Base-by-base conservation (phyloP, 78 protist genomes). In the Cavenderia fasciculata region DNA sequence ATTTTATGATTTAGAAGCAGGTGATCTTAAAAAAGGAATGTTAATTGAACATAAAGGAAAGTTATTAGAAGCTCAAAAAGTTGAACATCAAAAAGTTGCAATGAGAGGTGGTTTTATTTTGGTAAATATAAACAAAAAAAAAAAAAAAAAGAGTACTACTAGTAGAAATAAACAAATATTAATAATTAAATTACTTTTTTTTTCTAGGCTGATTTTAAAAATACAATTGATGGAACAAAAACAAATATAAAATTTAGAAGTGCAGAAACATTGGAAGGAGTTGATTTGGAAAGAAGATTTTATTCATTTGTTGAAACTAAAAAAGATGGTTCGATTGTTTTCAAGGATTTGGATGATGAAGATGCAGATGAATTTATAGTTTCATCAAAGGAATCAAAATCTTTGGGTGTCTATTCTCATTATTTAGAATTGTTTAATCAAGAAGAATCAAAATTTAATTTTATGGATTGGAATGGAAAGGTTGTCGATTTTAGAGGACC, bases 91-190 rank as follows among this genome's bases (percentile, higher is more conserved):
- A 63, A 77, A 77, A 25, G 87, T 77, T 0, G 87, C 87, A 34
- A 77, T 77, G 87, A 77, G 87, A 62, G 87, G 87, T 77, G 87
- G 87, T 77, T 77, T 62, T 40, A 77, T 77, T n/a, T 46, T 77
- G 1, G 76, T 70, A 70, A 25, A 27, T 47, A n/a, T n/a, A 33
- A 6, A n/a, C n/a, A n/a, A n/a, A 47, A 12, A 47, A 47, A 47
- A 47, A 47, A 47, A 47, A 47, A 12, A 47, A 10, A 12, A 12
- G 25, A 47, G 52, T 47, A 10, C 12, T 12, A 16, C 52, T 47
- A 47, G 12, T 14, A 46, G 11, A 46, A 46, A 8, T 11, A 14
- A 46, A 46, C 11, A 8, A 46, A 46, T 14, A 46, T 8, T 46
- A 11, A 14, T 8, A 46, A 46, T 46, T 11, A 46, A 46, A 46